Conservation (phyloP, 345 rosid genomes). For the Citropsis articulata region DNA sequence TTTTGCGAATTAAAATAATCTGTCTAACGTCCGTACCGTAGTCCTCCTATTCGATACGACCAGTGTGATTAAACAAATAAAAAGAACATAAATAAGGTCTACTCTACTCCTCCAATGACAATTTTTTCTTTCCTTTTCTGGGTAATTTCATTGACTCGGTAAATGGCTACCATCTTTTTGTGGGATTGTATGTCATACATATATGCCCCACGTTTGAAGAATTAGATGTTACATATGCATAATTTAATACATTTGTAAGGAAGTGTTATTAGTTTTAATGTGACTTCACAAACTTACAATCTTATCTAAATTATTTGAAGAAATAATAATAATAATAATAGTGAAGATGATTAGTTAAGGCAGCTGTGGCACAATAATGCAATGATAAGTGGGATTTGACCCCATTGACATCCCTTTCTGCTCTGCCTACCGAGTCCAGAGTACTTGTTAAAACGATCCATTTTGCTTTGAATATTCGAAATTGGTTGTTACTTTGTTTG, state of each 20-base stretch:
- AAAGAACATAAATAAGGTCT: neutral
- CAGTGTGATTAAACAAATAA: neutral
- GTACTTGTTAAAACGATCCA: no score
- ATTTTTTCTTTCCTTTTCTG: neutral
- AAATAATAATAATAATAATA: neutral
- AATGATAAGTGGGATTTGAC: no score
- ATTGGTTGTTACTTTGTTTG: no score
- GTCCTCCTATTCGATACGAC: no score
- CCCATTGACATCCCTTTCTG: no score
- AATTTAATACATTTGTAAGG: neutral
- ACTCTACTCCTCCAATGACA: neutral
- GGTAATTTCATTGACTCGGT: neutral
- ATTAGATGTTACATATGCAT: neutral
- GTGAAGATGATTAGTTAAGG: neutral
- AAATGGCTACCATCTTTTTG: neutral
- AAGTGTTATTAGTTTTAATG: neutral
- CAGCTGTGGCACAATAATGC: neutral
- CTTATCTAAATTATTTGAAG: neutral
- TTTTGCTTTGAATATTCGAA: no score
- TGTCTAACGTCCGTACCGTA: no score
- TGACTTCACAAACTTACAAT: neutral
- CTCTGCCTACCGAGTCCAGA: no score
- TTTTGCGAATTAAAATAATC: neutral
- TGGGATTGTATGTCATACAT: neutral
- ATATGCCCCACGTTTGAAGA: neutral